Conservation (phyloP, 306 rosid species). For the Oemleria cerasiformis region DNA sequence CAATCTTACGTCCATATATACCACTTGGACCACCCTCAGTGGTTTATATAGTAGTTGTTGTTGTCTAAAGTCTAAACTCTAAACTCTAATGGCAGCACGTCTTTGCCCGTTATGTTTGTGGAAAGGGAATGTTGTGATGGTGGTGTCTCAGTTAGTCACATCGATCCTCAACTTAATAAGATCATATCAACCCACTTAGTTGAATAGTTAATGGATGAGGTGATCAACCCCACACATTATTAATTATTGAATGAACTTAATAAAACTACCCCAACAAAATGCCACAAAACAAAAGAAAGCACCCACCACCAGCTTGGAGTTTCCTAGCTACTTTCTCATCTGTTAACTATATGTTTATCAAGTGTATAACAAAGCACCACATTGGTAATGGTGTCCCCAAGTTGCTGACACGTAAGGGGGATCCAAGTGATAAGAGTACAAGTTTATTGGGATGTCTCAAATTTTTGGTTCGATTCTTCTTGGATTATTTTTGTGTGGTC, state of each 20-base stretch:
- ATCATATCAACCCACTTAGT: constrained; percentile 1
- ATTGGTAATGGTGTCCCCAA: neutral
- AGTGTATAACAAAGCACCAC: neutral
- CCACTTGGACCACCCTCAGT: too few relatives aligned
- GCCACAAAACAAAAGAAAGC: constrained; percentile 5
- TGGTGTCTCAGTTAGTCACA: constrained; percentile 71
- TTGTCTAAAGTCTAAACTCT: too few relatives aligned
- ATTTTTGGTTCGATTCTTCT: too few relatives aligned
- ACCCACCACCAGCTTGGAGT: constrained; percentile 23
- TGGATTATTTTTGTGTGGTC: too few relatives aligned
- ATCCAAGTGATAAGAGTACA: too few relatives aligned
- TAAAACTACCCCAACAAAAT: neutral
- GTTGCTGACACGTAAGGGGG: neutral
- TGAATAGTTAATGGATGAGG: neutral
- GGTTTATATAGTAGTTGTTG: too few relatives aligned
- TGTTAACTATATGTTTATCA: neutral
- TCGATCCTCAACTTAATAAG: constrained; percentile 24
- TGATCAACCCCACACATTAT: too few relatives aligned
- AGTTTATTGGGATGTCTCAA: too few relatives aligned
- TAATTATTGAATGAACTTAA: too few relatives aligned
- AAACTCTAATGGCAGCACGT: neutral
- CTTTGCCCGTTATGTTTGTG: constrained; percentile 22
- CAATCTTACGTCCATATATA: too few relatives aligned
- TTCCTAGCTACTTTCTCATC: neutral
- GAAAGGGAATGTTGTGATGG: constrained; percentile 49